Base-by-base conservation (phyloP, 225 moss, liverwort and hornwort genomes). In the Climacium dendroides region DNA sequence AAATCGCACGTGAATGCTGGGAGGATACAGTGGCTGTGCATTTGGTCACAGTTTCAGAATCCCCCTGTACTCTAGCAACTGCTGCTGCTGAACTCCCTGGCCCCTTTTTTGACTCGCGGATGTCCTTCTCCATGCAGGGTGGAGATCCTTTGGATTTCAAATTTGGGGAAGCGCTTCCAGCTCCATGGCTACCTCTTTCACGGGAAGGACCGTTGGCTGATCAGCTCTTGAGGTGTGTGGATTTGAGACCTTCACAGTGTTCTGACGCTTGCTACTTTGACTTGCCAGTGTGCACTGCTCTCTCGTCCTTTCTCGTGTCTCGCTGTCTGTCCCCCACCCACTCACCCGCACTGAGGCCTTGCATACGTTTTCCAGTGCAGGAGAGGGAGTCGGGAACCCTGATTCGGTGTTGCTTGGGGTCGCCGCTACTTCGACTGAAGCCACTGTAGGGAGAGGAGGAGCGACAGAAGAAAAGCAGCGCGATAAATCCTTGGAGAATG, bases 91-190 rank as follows among this genome's bases (percentile, higher is more conserved):
- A 52, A 14, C 8, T 52, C 32, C 16, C 41, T 45, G 78, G 50
- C 52, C 28, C 66, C 9, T 19, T 69, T 74, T 26, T 50, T 81
- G 54, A 66, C 78, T 86, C 30, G 35, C 58, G 85, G 41, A 29
- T 77, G 76, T 53, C 47, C 47, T 80, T 59, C 17, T 85, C 25
- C 54, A 23, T 86, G 83, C 65, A 97, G 96, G 97, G 95, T 88
- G 96, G 95, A 89, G 94, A 94, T 77, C 90, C 88, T 87, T 85
- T 95, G 91, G 96, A 95, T 89, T 95, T 94, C 77, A 78, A 90
- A 39, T 87, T 91, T 88, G 89, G 86, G 61, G 88, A 90, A 59
- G 86, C 79, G 85, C 58, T 43, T 69, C 55, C 53, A 35, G 59
- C 60, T 78, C 62, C 85, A 64, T 85, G 89, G 74, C 82, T 86